Base-by-base conservation (phyloP, 2,329 filamentous ascomycete genomes). In the Trichoderma polysporum region DNA sequence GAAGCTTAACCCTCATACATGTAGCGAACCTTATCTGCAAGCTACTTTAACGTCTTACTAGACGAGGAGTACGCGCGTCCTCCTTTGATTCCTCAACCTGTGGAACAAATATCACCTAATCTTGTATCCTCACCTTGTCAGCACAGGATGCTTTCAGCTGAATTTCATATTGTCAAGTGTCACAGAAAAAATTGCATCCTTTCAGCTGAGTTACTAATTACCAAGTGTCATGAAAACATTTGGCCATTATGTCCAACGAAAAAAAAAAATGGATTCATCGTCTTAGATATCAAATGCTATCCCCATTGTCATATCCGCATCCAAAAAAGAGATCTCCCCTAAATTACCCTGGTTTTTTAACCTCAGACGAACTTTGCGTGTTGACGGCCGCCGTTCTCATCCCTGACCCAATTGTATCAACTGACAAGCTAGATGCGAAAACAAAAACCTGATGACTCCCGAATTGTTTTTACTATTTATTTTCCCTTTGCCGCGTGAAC, bases 401-500 rank as follows among this genome's bases (percentile, higher is more conserved):
- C 45, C 33, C 41, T 39, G 19, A 50, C 45, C 65, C 31, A 66
- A 61, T 61, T 45, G 65, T 61, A 66, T 47, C 47, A 29, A 66
- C 57, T 52, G 37, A 61, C 35, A 66, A 66, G 54, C 57, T 61
- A 61, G 39, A 61, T 54, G 56, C 47, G 37, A 61, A 27, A 53
- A 61, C 29, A 60, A 57, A 65, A 63, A 63, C 62, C 47, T 52
- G 45, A 45, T 37, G 54, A 66, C 56, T 33, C 41, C 35, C 27
- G 4, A 59, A 56, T 62, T 56, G 10, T 45, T 52, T 29, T 33
- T 12, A 27, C 37, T 39, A 5, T 52, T 79, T 78, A 86, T 77
- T 85, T 86, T 77, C 83, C 84, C 77, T 79, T 83, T 57, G 82
- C 78, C 71, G 86, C 84, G 74, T 94, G 90, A 62, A 97, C 94